These are phyloP conservation scores for Xylariomycetidae sp. DNA, from an alignment of 2,329 filamentous ascomycete species.

Conservation along the genomic window DNA sequence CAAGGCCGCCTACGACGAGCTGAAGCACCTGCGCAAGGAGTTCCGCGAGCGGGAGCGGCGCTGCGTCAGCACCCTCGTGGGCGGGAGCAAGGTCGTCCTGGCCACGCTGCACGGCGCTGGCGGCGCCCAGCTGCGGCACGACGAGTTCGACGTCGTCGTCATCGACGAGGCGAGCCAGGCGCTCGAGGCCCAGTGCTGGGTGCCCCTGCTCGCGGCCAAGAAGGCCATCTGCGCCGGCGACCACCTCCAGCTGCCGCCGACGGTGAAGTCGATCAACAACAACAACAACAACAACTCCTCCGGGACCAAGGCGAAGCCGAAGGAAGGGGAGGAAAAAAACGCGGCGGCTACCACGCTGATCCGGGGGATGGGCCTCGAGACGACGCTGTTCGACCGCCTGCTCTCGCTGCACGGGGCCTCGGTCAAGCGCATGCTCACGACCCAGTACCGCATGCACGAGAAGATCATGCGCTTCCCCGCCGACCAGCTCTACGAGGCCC, in stretches of 20 bases:
- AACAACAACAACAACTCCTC: too few species aligned
- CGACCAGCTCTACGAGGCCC: constrained; percentile 76
- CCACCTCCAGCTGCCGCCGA: constrained; percentile 89
- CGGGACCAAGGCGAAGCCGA: constrained; percentile 36
- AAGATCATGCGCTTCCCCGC: constrained; percentile 94
- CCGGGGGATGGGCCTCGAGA: constrained; percentile 66
- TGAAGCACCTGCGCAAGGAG: constrained; percentile 83
- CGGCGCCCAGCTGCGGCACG: constrained; percentile 72
- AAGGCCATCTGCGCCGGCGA: constrained; percentile 93
- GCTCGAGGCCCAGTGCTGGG: constrained; percentile 95
- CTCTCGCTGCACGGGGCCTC: constrained; percentile 72
- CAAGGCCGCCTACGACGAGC: constrained; percentile 74
- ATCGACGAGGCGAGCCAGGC: constrained; percentile 97
- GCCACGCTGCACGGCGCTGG: constrained; percentile 91
- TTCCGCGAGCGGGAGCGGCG: constrained; percentile 78
- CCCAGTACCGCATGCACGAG: constrained; percentile 97
- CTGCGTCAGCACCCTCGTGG: constrained; percentile 73
- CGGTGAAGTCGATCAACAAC: constrained; percentile 79
- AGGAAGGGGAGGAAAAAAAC: constrained; percentile 29
- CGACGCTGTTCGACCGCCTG: constrained; percentile 88
- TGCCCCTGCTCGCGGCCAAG: constrained; percentile 71
- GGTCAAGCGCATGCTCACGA: constrained; percentile 94
- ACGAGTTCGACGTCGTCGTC: constrained; percentile 87
- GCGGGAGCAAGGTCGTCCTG: constrained; percentile 79
- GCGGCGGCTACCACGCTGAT: constrained; percentile 26